phyloP scores from a whole-genome alignment of 1,139 yeast genomes.

The Torulaspora globosa region DNA sequence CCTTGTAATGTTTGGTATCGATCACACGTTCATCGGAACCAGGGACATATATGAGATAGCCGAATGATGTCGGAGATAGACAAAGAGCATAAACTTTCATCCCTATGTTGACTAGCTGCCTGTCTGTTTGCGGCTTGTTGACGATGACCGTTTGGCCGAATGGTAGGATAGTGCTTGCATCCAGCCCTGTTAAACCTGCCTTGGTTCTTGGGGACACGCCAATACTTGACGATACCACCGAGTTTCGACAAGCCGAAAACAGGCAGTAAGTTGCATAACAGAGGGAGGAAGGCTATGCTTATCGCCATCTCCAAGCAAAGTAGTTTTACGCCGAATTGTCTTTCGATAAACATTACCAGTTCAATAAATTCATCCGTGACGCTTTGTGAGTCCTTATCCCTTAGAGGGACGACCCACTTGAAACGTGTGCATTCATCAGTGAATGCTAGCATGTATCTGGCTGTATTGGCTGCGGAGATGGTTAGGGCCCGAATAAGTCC shows the following conservation, averaged over 20 bases:
- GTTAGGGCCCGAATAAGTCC: neutral
- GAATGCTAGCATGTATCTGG: neutral
- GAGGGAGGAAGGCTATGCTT: too few relatives aligned
- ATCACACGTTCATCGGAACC: too few relatives aligned
- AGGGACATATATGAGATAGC: neutral
- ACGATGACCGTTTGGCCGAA: slow-evolving; percentile 2
- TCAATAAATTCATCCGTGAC: neutral
- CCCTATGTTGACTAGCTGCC: neutral
- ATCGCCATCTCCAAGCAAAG: neutral
- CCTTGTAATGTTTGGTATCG: too few relatives aligned
- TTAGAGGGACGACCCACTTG: neutral
- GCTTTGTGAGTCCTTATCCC: neutral
- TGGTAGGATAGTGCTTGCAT: neutral
- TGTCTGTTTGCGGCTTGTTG: neutral
- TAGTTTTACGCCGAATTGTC: neutral
- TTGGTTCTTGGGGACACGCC: neutral
- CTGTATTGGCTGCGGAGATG: neutral
- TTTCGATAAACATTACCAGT: neutral
- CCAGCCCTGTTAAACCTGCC: neutral
- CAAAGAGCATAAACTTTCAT: neutral
- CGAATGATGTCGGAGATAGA: neutral
- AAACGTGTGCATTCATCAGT: neutral
- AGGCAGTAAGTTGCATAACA: too few relatives aligned
- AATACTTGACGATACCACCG: too few relatives aligned
- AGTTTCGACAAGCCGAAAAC: too few relatives aligned